Conservation (phyloP, 1,284 basidiomycete species). For the Microbotryum saponariae region DNA sequence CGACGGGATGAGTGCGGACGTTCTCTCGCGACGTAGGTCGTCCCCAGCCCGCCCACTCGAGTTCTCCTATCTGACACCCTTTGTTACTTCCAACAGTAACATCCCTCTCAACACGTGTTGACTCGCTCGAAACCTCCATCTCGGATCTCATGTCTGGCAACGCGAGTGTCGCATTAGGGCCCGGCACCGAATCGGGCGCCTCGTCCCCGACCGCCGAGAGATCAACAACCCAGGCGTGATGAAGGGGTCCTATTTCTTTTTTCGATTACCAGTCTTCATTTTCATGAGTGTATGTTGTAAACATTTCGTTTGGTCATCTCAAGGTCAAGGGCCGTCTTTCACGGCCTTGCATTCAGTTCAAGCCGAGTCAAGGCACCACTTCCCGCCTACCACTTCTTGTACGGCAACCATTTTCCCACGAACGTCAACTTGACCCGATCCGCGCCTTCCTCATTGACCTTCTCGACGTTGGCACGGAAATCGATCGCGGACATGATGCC, state of each 20-base stretch:
- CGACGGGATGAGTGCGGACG: conserved; percentile 25
- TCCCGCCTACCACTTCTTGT: conserved; percentile 6
- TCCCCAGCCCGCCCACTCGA: neutral
- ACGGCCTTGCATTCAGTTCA: too few relatives aligned
- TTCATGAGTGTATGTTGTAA: too few relatives aligned
- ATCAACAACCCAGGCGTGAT: too few relatives aligned
- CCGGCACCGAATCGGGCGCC: too few relatives aligned
- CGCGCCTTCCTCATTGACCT: conserved; percentile 35
- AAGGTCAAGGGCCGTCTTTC: too few relatives aligned
- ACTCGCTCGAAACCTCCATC: conserved; percentile 28
- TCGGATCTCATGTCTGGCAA: conserved; percentile 26
- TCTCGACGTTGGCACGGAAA: conserved; percentile 63
- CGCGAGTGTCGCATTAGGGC: neutral
- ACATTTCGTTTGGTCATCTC: too few relatives aligned
- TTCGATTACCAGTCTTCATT: too few relatives aligned
- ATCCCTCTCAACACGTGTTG: conserved; percentile 24
- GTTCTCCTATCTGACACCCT: neutral
- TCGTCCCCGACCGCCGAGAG: too few relatives aligned
- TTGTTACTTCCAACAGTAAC: conserved; percentile 4
- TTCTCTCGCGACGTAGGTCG: conserved; percentile 24
- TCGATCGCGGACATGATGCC: conserved; percentile 89
- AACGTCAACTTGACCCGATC: conserved; percentile 9
- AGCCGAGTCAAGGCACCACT: too few relatives aligned
- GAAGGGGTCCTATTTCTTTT: too few relatives aligned
- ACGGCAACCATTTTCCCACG: conserved; percentile 18